Evolutionary conservation across 2,329 filamentous ascomycete genomes (phyloP).

Genomic region (Geosmithia morbida): DNA sequence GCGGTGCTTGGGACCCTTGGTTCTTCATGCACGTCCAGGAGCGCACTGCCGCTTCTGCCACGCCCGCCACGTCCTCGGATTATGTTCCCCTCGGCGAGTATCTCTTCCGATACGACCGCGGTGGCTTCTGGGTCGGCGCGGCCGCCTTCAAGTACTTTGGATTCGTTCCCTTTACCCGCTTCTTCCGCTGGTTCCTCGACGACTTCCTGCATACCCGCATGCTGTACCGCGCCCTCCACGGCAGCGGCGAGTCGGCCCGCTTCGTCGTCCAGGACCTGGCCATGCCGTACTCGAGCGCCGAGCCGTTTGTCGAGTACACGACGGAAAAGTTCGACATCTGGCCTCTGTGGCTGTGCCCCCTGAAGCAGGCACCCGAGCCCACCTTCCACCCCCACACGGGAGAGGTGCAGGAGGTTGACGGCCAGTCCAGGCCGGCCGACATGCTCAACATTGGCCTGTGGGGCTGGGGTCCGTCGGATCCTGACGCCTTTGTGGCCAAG

Average conservation of each 20-base stretch:
- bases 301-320: slow-evolving; percentile 41
- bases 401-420: slow-evolving; percentile 8
- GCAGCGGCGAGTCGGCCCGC: slow-evolving; percentile 46
- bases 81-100: slow-evolving; percentile 58
- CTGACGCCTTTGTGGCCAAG: slow-evolving; percentile 45
- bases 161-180: slow-evolving; percentile 47
- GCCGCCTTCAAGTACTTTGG: slow-evolving; percentile 54
- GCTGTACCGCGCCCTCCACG: slow-evolving; percentile 59
- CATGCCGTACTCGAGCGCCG: slow-evolving; percentile 36
- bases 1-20: slow-evolving; percentile 53
- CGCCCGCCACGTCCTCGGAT: slow-evolving; percentile 21
- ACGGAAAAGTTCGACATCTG: slow-evolving; percentile 35
- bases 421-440: slow-evolving; percentile 8
- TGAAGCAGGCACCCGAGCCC: slow-evolving; percentile 30
- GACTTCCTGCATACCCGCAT: slow-evolving; percentile 62
- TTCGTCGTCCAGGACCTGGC: slow-evolving; percentile 57
- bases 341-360: slow-evolving; percentile 46
- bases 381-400: slow-evolving; percentile 41
- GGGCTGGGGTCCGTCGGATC: slow-evolving; percentile 53
- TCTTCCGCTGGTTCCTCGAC: slow-evolving; percentile 55
- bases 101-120: slow-evolving; percentile 63
- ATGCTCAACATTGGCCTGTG: slow-evolving; percentile 61
- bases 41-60: slow-evolving; percentile 8
- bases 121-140: slow-evolving; percentile 58
- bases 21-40: slow-evolving; percentile 58